Evolutionary conservation across 345 rosid species (phyloP), one percentile per base, ranked within the genome.

Genomic region (Hypericum perforatum): DNA sequence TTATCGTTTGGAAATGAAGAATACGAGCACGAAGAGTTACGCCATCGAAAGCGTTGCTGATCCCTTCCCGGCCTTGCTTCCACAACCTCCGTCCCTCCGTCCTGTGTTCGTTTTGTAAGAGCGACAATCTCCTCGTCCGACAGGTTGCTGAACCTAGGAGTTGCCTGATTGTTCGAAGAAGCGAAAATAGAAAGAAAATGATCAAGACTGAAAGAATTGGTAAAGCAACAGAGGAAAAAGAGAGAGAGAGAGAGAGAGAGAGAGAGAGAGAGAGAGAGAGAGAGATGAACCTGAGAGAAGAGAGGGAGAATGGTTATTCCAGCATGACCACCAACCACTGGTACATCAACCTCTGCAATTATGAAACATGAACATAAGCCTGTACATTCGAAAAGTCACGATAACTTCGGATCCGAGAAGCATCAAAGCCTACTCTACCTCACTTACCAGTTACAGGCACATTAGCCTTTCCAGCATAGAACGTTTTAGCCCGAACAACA

Each of bases 21-120:
- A 22, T 1, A 22, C 2, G 32, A 22, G 1, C 32, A 22, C 32
- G 32, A 1, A 22, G 7, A 76, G 88, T 76, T 78, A 88, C 94
- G 94, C 96, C 94, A 88, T 82, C 44, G 94, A 88, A 59, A 82
- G 69, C 15, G 91, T 88, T n/a, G 96, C 91, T 39, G 94, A 88
- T 63, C 94, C 96, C 69, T 85, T 85, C 67, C 91, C 96, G 64
- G 91, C 94, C 81, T 85, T 88, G 91, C 96, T 65, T 88, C 86
- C 57, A 80, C 94, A 45, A 88, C 94, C 59, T 88, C 82, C 11
- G 94, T 88, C 47, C 94, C 96, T 62, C 94, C 90, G 52, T 85
- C 94, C 71, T 88, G 96, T 0, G 88, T 85, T 62, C 94, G 64
- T 74, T 85, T 88, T 22, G 94, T 88, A 44, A 88, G 91, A 50